Conservation (phyloP, 257 asterid genomes). For the Solanum megistacrolobum region DNA sequence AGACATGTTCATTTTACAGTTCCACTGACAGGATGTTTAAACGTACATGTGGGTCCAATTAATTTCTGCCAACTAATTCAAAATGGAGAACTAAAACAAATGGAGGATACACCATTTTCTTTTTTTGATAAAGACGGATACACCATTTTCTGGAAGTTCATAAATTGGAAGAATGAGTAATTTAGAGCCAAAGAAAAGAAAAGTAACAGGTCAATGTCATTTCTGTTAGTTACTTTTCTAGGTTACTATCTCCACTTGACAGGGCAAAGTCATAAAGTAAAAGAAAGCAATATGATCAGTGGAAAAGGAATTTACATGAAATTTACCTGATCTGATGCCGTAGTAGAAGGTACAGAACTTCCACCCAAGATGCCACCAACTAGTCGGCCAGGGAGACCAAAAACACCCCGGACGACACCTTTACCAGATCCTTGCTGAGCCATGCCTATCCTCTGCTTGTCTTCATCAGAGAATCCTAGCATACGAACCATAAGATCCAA, state of each 20-base stretch:
- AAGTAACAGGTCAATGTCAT: not conserved
- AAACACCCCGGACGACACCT: constrained; percentile 94
- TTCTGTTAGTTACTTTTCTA: not conserved
- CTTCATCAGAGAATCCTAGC: constrained; percentile 98
- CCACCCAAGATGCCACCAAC: constrained; percentile 90
- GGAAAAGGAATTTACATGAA: not conserved
- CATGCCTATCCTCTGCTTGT: constrained; percentile 79
- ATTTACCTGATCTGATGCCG: constrained; percentile 71
- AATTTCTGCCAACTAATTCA: not conserved
- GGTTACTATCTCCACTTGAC: not conserved
- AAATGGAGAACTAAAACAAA: not conserved
- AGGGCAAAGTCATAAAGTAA: not conserved
- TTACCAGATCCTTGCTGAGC: constrained; percentile 88
- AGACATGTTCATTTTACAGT: not conserved
- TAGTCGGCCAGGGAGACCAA: constrained; percentile 89
- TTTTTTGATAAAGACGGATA: too few species aligned
- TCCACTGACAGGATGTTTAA: not conserved
- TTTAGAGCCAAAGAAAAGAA: not conserved
- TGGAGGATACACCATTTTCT: not conserved
- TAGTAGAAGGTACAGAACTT: constrained; percentile 36
- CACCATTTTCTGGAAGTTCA: not conserved
- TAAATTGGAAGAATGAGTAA: not conserved
- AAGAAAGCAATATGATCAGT: not conserved
- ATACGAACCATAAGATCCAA: constrained; percentile 93
- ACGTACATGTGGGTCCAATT: not conserved